These are phyloP conservation scores for Deakozyma indianensis DNA, from an alignment of 805 yeast genomes.

Conservation along the genomic window DNA sequence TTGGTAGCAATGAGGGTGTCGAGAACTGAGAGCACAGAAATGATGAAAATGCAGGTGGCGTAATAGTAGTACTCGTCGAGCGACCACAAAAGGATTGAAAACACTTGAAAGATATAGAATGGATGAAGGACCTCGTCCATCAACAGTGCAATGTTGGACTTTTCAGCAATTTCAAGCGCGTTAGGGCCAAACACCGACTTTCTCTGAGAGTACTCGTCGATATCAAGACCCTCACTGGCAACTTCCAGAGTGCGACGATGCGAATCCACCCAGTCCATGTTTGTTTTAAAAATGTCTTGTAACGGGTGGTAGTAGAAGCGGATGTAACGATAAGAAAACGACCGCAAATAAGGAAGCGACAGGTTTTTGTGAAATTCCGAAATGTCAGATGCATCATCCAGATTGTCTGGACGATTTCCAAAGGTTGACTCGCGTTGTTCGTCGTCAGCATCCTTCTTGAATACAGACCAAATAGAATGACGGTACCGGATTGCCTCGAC, in stretches of 20 bases:
- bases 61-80: conserved; percentile 87
- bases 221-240: conserved; percentile 49
- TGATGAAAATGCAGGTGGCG: conserved; percentile 81
- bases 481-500: conserved; percentile 52
- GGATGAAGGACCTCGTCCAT: conserved; percentile 89
- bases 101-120: conserved; percentile 86
- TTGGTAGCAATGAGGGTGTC: conserved; percentile 82
- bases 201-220: conserved; percentile 55
- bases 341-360: conserved; percentile 50
- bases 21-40: conserved; percentile 64
- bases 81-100: conserved; percentile 83
- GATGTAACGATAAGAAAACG: conserved; percentile 72
- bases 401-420: neutral
- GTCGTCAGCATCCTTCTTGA: conserved; percentile 19
- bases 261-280: conserved; percentile 74
- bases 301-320: conserved; percentile 72
- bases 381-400: conserved; percentile 1
- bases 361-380: conserved; percentile 37
- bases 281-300: conserved; percentile 73
- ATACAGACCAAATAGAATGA: conserved; percentile 55
- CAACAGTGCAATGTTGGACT: conserved; percentile 47
- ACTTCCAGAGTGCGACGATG: conserved; percentile 54
- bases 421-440: neutral
- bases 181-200: conserved; percentile 64
- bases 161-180: conserved; percentile 60